Evolutionary conservation across 495 filamentous ascomycete species (phyloP).

Genomic region (Apodospora peruviana): DNA sequence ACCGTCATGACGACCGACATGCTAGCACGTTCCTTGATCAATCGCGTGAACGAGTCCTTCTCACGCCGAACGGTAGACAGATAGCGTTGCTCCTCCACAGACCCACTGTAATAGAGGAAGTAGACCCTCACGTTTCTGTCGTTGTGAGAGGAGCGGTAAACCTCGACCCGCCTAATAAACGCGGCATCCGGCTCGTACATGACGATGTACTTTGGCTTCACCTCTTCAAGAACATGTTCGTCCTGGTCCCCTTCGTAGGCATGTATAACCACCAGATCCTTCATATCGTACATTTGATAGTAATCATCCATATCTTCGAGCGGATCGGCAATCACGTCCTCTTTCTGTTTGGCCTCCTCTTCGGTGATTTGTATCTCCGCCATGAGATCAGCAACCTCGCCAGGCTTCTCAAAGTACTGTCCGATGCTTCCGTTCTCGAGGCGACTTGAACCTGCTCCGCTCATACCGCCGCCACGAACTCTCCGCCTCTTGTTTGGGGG

Average conservation of each 20-base stretch:
- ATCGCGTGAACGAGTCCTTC: constrained; percentile 88
- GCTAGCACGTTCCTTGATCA: constrained; percentile 87
- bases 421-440: constrained; percentile 43
- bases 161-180: constrained; percentile 90
- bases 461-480: constrained; percentile 72
- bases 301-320: constrained; percentile 86
- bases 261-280: constrained; percentile 81
- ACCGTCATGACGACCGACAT: constrained; percentile 81
- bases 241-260: constrained; percentile 91
- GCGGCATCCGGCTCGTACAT: constrained; percentile 98
- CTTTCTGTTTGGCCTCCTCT: constrained; percentile 70
- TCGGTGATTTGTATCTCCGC: constrained; percentile 69
- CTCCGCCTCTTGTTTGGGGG: constrained; percentile 85
- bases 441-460: constrained; percentile 43
- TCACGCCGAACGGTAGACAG: constrained; percentile 82
- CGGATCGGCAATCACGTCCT: constrained; percentile 73
- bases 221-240: constrained; percentile 89
- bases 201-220: constrained; percentile 88
- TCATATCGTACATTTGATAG: constrained; percentile 90
- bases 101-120: constrained; percentile 91
- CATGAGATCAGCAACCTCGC: constrained; percentile 50
- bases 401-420: constrained; percentile 45
- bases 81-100: constrained; percentile 95
- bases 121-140: constrained; percentile 87
- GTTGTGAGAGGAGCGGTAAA: constrained; percentile 89